Evolutionary conservation across 768 basidiomycete genomes (phyloP).

Genomic region (Leccinellum luteum): DNA sequence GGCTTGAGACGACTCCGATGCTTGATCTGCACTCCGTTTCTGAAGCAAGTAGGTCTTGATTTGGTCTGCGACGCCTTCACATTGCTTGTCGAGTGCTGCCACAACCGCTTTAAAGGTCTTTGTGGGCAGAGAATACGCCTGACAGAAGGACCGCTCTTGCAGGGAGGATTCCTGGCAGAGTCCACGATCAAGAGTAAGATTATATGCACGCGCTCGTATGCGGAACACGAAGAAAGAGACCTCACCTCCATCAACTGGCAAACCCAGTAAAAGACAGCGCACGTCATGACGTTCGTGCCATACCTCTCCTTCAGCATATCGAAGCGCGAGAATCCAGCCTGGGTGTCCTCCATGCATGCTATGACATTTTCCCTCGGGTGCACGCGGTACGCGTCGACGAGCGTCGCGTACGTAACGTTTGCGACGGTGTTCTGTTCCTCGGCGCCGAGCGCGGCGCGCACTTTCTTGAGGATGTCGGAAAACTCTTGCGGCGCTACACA

Average conservation of each 20-base stretch:
- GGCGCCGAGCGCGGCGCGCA: constrained; percentile 16
- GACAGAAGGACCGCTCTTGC: constrained; percentile 19
- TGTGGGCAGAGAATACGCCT: constrained; percentile 12
- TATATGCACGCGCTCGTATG: neutral
- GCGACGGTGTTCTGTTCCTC: neutral
- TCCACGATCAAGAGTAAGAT: neutral
- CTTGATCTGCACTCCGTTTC: neutral
- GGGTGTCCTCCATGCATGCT: constrained; percentile 36
- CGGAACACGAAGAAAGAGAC: neutral
- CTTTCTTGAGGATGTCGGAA: constrained; percentile 20
- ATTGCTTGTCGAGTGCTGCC: constrained; percentile 22
- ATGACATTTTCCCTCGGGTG: constrained; percentile 15
- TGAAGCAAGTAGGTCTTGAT: constrained; percentile 16
- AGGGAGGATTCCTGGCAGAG: constrained; percentile 22
- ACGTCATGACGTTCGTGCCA: constrained; percentile 27
- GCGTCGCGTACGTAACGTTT: constrained; percentile 28
- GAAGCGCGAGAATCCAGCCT: constrained; percentile 21
- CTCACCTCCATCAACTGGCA: constrained; percentile 39
- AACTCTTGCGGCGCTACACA: constrained; percentile 25
- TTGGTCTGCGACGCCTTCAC: constrained; percentile 23
- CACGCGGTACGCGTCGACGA: constrained; percentile 30
- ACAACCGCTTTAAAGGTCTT: constrained; percentile 21
- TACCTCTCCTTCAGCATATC: constrained; percentile 18
- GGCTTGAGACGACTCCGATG: constrained; percentile 1
- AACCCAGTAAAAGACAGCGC: constrained; percentile 48